These are phyloP conservation scores for Capsicum pubescens DNA, from an alignment of 257 asterid genomes.

Conservation along the genomic window DNA sequence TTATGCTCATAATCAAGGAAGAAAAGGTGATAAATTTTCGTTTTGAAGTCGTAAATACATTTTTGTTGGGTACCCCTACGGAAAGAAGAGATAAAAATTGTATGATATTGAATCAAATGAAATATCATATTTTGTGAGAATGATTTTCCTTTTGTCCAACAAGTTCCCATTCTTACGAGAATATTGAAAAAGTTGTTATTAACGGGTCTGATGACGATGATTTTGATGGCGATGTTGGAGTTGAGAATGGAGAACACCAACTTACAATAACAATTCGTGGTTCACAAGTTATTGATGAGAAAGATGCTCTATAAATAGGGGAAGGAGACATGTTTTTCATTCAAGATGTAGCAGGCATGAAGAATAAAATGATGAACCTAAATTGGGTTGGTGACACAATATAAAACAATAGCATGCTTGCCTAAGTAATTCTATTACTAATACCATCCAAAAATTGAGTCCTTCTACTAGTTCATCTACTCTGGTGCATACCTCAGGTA, in stretches of 20 bases:
- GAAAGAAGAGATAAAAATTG: too few species aligned
- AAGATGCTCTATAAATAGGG: too few species aligned
- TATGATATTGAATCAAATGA: not conserved
- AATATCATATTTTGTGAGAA: not conserved
- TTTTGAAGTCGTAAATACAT: not conserved
- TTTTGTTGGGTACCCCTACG: not conserved
- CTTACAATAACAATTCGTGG: not conserved
- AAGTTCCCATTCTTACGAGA: not conserved
- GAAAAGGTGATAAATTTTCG: too few species aligned
- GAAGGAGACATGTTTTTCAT: not conserved
- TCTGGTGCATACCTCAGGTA: conserved; percentile 13
- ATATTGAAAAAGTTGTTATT: not conserved
- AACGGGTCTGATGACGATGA: not conserved
- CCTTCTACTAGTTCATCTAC: not conserved
- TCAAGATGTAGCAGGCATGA: not conserved
- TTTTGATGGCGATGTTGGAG: not conserved
- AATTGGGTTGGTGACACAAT: not conserved
- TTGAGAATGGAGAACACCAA: not conserved
- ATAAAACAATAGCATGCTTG: not conserved
- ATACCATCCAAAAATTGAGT: not conserved
- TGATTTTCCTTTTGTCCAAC: not conserved
- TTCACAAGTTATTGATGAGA: not conserved
- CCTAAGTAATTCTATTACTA: not conserved
- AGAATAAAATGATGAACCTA: not conserved
- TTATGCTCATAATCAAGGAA: too few species aligned